Evolutionary conservation across 257 asterid genomes (phyloP).

Genomic region (Vinca minor): DNA sequence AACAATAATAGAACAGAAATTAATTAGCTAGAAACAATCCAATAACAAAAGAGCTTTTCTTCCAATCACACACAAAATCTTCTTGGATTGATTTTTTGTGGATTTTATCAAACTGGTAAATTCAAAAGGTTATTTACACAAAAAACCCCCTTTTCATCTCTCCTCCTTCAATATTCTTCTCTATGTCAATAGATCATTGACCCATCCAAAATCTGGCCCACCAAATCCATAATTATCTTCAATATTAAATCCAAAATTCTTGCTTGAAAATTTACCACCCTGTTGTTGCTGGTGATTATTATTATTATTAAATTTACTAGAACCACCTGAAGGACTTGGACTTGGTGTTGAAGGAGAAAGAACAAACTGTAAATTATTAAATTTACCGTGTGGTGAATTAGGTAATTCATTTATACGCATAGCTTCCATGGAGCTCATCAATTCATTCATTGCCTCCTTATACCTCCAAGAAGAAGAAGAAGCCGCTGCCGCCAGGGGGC

Average conservation of each 20-base stretch:
- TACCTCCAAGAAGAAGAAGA: too few relatives aligned
- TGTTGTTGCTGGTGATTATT: too few relatives aligned
- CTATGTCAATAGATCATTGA: slow-evolving; percentile 82
- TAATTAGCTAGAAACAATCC: neutral
- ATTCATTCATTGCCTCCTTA: slow-evolving; percentile 44
- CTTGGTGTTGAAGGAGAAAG: slow-evolving; percentile 56
- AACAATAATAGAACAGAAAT: slow-evolving; percentile 10
- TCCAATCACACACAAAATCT: slow-evolving; percentile 19
- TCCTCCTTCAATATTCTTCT: slow-evolving; percentile 5
- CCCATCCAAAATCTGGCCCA: slow-evolving; percentile 94
- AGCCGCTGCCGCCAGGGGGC: too few relatives aligned
- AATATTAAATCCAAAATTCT: slow-evolving; percentile 36
- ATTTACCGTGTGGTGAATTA: slow-evolving; percentile 16
- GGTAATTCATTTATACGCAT: slow-evolving; percentile 36
- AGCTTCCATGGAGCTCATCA: slow-evolving; percentile 58
- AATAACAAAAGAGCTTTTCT: slow-evolving; percentile 12
- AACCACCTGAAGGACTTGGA: slow-evolving; percentile 25
- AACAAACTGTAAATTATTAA: slow-evolving; percentile 32
- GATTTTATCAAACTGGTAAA: too few relatives aligned
- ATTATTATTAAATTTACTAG: slow-evolving; percentile 25
- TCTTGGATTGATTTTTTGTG: slow-evolving; percentile 8
- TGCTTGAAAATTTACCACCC: slow-evolving; percentile 31
- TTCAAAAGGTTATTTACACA: slow-evolving; percentile 23
- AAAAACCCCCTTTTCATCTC: slow-evolving; percentile 6
- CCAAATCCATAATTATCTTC: slow-evolving; percentile 32